Percentiles rank a stretch among this genome's conserved stretches.
phyloP scores from a whole-genome alignment of 2,329 filamentous ascomycete genomes.

The Lecanoromycetidae sp. region DNA sequence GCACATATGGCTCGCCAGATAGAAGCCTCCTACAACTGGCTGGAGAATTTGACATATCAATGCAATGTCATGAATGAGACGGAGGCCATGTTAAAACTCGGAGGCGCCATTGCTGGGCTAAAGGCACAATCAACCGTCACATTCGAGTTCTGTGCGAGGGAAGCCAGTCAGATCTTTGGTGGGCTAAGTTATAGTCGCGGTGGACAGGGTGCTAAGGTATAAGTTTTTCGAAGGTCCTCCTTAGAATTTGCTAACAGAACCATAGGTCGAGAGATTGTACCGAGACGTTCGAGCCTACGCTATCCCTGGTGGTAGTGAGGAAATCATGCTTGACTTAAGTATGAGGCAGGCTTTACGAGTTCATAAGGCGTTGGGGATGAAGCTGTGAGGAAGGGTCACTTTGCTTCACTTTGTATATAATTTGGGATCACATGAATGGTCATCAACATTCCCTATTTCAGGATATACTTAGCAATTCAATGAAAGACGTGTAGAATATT shows the following conservation, averaged over 20 bases:
- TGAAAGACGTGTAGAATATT: too few relatives aligned
- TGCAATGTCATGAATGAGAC: conserved; percentile 85
- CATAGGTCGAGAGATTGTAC: conserved; percentile 69
- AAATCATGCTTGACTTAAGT: conserved; percentile 97
- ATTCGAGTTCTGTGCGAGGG: conserved; percentile 94
- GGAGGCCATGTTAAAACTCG: conserved; percentile 90
- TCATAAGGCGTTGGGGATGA: conserved; percentile 87
- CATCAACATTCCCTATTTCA: too few relatives aligned
- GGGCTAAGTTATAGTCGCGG: conserved; percentile 84
- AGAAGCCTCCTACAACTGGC: conserved; percentile 92
- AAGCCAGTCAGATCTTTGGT: conserved; percentile 95
- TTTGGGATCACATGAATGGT: too few relatives aligned
- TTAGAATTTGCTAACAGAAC: not conserved
- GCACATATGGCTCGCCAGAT: conserved; percentile 98
- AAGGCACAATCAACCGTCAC: conserved; percentile 91
- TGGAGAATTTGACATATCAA: conserved; percentile 90
- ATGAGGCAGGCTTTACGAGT: conserved; percentile 84
- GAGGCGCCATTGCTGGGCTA: conserved; percentile 81
- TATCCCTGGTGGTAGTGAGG: conserved; percentile 88
- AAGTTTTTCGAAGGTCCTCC: conserved; percentile 39
- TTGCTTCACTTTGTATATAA: too few relatives aligned
- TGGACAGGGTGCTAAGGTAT: conserved; percentile 58
- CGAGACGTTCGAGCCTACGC: conserved; percentile 92
- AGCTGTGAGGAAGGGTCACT: conserved; percentile 60
- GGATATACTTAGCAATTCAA: too few relatives aligned